Evolutionary conservation across 257 asterid species (phyloP), one percentile per base, ranked within the genome.

Genomic region (Ophiorrhiza pumila): DNA sequence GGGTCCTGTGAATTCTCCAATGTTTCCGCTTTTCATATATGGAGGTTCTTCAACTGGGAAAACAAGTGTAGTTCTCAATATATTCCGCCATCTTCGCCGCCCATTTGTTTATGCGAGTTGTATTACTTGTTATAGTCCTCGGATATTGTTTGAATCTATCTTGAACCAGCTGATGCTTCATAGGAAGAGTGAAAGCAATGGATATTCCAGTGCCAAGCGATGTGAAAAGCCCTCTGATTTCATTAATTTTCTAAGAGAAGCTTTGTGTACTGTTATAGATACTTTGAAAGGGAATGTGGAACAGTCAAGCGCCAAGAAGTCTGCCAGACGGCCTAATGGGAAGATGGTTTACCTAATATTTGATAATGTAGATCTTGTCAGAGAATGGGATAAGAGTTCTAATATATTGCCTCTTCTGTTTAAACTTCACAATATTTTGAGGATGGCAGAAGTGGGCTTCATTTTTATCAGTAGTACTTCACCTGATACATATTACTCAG

Each of bases 31-130:
- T 41, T 87, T 95, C n/a, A 71, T 92, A 41, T 88, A 95, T 39
- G 98, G 98, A 68, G 92, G 97, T 50, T 75, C 96, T 63, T 95
- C 98, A 14, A 90, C 92, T 0, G 97, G 99, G 49, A 95, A 95
- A 80, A 95, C 97, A 13, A 89, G 92, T 66, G 63, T 78, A 50
- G 64, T 87, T 69, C 92, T 95, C 27, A 81, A 86, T 80, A 79
- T 75, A 69, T 90, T 95, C 77, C 77, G 82, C 80, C 84, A 86
- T 73, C 39, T 95, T 81, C 85, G 84, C 4, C 96, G 98, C 35
- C 99, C 97, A 0, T 87, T 92, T 72, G 77, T 81, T 69, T 95
- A 95, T 73, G 71, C 85, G 57, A 95, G 99, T 74, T 92, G 90
- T 56, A 71, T 90, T 67, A 85, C 89, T 20, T 90, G 97, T 71